Conservation (phyloP, 352 stramenopile genomes). For the Globisporangium lucens region DNA sequence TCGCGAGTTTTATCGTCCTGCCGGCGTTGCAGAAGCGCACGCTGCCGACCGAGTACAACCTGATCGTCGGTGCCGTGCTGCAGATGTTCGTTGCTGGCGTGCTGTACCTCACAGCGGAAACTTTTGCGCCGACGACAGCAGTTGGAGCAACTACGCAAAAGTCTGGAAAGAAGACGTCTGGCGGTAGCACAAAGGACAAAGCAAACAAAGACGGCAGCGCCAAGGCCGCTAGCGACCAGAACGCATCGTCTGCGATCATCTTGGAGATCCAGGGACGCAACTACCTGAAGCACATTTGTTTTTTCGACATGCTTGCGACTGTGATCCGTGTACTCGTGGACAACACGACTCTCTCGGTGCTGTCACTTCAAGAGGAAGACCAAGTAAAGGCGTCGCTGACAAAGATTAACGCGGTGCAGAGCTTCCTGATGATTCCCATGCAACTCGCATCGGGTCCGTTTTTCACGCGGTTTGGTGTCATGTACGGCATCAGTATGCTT, state of each 20-base stretch:
- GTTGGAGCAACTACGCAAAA: not conserved
- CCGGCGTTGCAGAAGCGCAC: constrained; percentile 43
- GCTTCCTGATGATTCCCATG: constrained; percentile 86
- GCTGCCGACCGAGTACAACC: constrained; percentile 71
- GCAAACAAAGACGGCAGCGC: constrained; percentile 10
- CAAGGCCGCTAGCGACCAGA: not conserved
- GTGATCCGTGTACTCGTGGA: constrained; percentile 78
- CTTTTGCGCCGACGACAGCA: constrained; percentile 28
- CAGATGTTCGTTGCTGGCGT: constrained; percentile 59
- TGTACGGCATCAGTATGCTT: constrained; percentile 78
- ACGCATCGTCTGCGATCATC: constrained; percentile 38
- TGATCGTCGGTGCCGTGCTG: constrained; percentile 51
- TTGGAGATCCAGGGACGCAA: constrained; percentile 65
- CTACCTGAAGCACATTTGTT: constrained; percentile 86
- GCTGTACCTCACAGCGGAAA: constrained; percentile 47
- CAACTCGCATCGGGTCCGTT: constrained; percentile 73
- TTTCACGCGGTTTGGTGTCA: constrained; percentile 83
- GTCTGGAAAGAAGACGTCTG: not conserved
- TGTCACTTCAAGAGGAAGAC: constrained; percentile 64
- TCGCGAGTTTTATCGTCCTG: constrained; percentile 72
- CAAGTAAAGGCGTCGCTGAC: constrained; percentile 73
- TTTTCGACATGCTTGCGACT: constrained; percentile 82
- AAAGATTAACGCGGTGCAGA: constrained; percentile 80
- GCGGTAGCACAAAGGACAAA: constrained; percentile 4
- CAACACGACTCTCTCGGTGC: constrained; percentile 75